These are phyloP conservation scores for Chaetothyriales sp. DNA, from an alignment of 2,329 filamentous ascomycete genomes.

Conservation along the genomic window DNA sequence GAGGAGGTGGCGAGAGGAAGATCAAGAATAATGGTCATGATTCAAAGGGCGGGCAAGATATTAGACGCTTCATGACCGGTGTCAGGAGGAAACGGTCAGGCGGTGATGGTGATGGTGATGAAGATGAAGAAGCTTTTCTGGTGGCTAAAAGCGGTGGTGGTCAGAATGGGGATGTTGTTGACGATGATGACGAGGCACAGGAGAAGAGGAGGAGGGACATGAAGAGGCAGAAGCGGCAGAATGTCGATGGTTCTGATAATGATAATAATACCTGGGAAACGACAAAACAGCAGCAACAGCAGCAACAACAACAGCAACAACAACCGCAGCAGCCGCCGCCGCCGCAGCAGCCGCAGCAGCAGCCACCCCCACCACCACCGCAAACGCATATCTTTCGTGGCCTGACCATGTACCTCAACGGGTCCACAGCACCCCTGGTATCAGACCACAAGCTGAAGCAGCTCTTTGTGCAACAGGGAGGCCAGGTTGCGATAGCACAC, in stretches of 20 bases:
- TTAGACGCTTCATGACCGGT: conserved; percentile 33
- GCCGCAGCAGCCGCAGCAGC: no score
- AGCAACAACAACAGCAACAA: background rate
- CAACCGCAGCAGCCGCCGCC: no score
- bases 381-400: conserved; percentile 47
- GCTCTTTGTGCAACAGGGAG: conserved; percentile 60
- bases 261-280: background rate
- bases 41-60: conserved; percentile 26
- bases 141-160: no score
- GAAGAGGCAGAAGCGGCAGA: background rate
- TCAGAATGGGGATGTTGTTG: background rate
- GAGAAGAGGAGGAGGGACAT: background rate
- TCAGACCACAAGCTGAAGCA: conserved; percentile 79
- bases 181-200: background rate
- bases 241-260: background rate
- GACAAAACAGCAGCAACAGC: no score
- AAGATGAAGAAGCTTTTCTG: background rate
- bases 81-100: conserved; percentile 27
- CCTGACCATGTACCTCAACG: conserved; percentile 71
- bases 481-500: conserved; percentile 52
- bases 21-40: no score
- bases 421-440: conserved; percentile 63
- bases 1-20: no score
- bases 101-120: no score
- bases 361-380: conserved; percentile 9